A percentile compares a stretch with the other conserved stretches of the same genome.
Conservation (phyloP, 1,284 basidiomycete species). For the Malassezia sp. region DNA sequence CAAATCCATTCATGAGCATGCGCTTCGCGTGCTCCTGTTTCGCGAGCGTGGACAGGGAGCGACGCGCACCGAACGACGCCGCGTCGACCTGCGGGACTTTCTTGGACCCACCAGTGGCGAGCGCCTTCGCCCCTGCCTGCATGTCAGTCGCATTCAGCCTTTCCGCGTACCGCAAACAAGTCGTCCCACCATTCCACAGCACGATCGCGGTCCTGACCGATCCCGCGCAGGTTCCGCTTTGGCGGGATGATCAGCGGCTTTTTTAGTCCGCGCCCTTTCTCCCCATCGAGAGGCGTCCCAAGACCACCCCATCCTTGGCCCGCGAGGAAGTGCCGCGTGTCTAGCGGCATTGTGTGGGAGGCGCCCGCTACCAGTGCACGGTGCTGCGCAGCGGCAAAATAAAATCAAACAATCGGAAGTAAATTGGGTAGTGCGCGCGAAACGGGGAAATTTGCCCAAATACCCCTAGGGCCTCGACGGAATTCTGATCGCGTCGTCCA, state of each 20-base stretch:
- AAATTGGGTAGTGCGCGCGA: no score
- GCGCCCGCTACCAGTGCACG: no score
- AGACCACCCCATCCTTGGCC: slow-evolving; percentile 40
- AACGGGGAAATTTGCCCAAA: no score
- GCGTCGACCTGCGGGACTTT: not conserved
- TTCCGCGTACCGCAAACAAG: slow-evolving; percentile 30
- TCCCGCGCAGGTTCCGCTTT: slow-evolving; percentile 36
- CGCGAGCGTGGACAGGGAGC: slow-evolving; percentile 30
- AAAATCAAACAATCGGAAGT: no score
- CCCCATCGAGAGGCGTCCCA: slow-evolving; percentile 39
- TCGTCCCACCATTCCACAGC: slow-evolving; percentile 47
- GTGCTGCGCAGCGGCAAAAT: no score
- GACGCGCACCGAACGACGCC: slow-evolving; percentile 14
- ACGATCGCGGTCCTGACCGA: slow-evolving; percentile 42
- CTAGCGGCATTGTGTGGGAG: slow-evolving; percentile 39
- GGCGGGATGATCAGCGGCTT: slow-evolving; percentile 41
- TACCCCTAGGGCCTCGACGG: no score
- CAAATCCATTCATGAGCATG: slow-evolving; percentile 39
- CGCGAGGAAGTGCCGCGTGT: slow-evolving; percentile 30
- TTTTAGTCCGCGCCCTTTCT: slow-evolving; percentile 36
- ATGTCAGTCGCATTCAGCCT: not conserved
- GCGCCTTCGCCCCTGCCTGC: slow-evolving; percentile 29
- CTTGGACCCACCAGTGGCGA: slow-evolving; percentile 17
- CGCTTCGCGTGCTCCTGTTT: slow-evolving; percentile 39
- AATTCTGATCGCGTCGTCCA: no score